A percentile compares a stretch with the other conserved stretches of the same genome.
Evolutionary conservation across 371 early-diverging fungal species (phyloP).

Genomic region (Circinella minor): DNA sequence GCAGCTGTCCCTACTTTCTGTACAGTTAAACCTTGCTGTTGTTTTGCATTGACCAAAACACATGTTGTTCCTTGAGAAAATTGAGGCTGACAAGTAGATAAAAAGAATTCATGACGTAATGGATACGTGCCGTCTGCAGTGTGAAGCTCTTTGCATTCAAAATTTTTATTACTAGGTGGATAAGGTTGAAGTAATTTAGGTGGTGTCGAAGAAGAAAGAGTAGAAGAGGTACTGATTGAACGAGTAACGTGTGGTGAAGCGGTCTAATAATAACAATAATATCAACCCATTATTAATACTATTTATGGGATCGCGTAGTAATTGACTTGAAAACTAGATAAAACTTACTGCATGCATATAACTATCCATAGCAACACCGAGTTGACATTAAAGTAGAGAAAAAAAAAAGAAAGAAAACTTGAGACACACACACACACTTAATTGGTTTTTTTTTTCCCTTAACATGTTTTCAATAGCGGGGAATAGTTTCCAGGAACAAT

Average conservation of each 20-base stretch:
- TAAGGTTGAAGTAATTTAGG: conserved; percentile 28
- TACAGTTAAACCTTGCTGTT: conserved; percentile 6
- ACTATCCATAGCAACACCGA: no score
- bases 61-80: conserved; percentile 53
- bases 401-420: no score
- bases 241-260: conserved; percentile 19
- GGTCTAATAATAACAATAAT: not conserved
- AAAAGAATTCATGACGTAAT: conserved; percentile 52
- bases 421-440: no score
- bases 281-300: no score
- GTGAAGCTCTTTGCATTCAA: conserved; percentile 47
- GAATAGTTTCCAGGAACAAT: no score
- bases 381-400: no score
- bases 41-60: conserved; percentile 42
- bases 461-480: no score
- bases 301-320: no score
- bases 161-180: conserved; percentile 53
- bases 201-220: conserved; percentile 2
- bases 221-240: conserved; percentile 16
- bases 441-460: no score
- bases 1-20: not conserved
- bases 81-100: conserved; percentile 55
- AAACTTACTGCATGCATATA: no score
- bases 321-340: no score
- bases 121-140: conserved; percentile 63